A percentile compares a stretch with the other conserved stretches of the same genome.
phyloP scores from a whole-genome alignment of 176 grass and related monocot genomes.

The Avena eriantha region DNA sequence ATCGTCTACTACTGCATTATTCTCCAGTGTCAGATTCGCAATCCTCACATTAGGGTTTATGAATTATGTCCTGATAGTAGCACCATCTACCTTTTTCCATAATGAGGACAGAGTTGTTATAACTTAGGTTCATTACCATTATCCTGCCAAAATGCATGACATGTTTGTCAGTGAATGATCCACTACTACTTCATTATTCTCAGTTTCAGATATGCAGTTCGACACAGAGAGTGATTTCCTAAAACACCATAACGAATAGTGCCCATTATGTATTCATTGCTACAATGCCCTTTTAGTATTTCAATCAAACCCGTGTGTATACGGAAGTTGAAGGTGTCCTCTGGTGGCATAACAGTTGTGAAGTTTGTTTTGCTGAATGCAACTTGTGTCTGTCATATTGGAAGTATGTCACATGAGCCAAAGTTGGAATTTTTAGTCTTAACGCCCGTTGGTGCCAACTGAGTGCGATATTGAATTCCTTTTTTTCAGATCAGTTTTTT shows the following conservation, averaged over 20 bases:
- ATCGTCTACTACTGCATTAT: background rate
- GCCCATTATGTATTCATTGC: no score
- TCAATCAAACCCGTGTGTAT: no score
- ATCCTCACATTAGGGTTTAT: background rate
- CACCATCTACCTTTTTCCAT: background rate
- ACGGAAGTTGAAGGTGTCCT: no score
- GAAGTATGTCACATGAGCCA: no score
- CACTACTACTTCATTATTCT: background rate
- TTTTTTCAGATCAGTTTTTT: no score
- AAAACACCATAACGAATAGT: background rate
- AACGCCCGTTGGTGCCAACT: no score
- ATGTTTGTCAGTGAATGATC: background rate
- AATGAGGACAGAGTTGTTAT: background rate
- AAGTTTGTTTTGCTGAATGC: no score
- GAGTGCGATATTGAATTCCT: no score
- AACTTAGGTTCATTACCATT: constrained; percentile 5
- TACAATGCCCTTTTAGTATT: no score
- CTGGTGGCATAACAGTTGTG: no score
- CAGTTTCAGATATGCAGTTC: background rate
- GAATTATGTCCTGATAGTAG: constrained; percentile 3
- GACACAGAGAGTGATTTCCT: background rate
- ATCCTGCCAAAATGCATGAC: background rate
- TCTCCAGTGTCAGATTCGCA: background rate
- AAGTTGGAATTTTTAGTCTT: no score
- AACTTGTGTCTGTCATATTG: no score